These are phyloP conservation scores for Paspalum notatum DNA, from an alignment of 176 grass and related monocot genomes.

Conservation along the genomic window DNA sequence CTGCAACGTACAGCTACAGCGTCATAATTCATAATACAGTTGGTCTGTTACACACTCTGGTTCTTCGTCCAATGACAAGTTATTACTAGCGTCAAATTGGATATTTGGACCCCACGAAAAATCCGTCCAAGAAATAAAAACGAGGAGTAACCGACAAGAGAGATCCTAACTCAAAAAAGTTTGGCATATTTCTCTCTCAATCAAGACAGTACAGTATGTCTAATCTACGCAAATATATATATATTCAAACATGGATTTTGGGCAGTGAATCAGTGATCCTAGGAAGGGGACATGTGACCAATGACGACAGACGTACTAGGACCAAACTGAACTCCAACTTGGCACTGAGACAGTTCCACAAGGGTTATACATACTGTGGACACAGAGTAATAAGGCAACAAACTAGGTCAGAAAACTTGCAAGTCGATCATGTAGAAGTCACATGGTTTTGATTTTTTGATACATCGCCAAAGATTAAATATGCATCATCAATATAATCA, in stretches of 20 bases:
- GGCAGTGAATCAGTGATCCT: constrained; percentile 26
- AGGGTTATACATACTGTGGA: neutral
- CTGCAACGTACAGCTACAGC: neutral
- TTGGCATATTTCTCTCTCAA: constrained; percentile 32
- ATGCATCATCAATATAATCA: neutral
- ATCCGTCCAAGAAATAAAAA: neutral
- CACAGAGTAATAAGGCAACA: neutral
- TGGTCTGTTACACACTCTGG: neutral
- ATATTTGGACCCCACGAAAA: constrained; percentile 14
- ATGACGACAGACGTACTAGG: neutral
- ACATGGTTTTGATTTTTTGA: neutral
- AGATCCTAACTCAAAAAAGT: neutral
- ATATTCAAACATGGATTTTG: constrained; percentile 28
- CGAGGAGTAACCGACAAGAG: constrained; percentile 30
- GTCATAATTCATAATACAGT: neutral
- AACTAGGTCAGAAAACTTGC: constrained; percentile 5
- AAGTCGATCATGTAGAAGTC: neutral
- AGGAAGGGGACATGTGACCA: constrained; percentile 24
- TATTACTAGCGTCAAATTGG: neutral
- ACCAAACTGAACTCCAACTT: constrained; percentile 1
- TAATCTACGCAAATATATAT: neutral
- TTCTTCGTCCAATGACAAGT: neutral
- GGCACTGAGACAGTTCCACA: neutral
- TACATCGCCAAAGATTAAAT: neutral
- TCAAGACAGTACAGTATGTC: neutral